These are phyloP conservation scores for Protomyces lactucae-debilis DNA, from an alignment of 1,139 yeast genomes.

Conservation along the genomic window DNA sequence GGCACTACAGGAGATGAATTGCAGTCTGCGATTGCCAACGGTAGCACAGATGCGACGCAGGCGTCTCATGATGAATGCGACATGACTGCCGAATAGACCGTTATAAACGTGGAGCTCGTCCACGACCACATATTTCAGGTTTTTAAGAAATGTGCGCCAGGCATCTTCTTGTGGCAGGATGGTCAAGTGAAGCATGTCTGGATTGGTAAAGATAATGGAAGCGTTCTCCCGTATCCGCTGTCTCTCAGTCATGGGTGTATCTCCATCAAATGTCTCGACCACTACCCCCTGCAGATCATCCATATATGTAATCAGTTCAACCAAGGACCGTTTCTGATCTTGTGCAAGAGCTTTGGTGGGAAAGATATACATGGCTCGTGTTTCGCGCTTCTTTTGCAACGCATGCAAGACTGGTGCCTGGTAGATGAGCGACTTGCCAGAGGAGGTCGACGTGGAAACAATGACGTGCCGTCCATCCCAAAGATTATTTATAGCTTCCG, in stretches of 20 bases:
- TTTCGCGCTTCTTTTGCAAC: constrained; percentile 47
- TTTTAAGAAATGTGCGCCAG: constrained; percentile 66
- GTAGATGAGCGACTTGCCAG: constrained; percentile 88
- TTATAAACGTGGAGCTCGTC: constrained; percentile 88
- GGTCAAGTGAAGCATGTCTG: constrained; percentile 85
- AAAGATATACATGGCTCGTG: constrained; percentile 80
- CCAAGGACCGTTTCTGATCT: constrained; percentile 80
- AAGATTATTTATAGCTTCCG: constrained; percentile 62
- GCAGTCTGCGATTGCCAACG: constrained; percentile 51
- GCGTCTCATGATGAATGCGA: constrained; percentile 76
- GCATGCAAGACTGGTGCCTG: constrained; percentile 72
- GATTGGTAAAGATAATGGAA: constrained; percentile 83
- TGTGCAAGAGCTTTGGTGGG: constrained; percentile 98
- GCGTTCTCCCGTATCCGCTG: constrained; percentile 55
- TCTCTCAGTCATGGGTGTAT: constrained; percentile 61
- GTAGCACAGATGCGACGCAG: constrained; percentile 56
- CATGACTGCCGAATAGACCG: constrained; percentile 90
- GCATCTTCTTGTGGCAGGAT: constrained; percentile 67
- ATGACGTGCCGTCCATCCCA: constrained; percentile 60
- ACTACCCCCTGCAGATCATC: constrained; percentile 38
- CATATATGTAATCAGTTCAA: constrained; percentile 47
- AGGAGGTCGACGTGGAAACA: constrained; percentile 87
- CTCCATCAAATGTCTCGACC: constrained; percentile 90
- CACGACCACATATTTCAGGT: constrained; percentile 68
- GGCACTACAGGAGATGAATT: constrained; percentile 87